Evolutionary conservation across 2,329 filamentous ascomycete species (phyloP).

Genomic region (Ceratocystis cubensis): DNA sequence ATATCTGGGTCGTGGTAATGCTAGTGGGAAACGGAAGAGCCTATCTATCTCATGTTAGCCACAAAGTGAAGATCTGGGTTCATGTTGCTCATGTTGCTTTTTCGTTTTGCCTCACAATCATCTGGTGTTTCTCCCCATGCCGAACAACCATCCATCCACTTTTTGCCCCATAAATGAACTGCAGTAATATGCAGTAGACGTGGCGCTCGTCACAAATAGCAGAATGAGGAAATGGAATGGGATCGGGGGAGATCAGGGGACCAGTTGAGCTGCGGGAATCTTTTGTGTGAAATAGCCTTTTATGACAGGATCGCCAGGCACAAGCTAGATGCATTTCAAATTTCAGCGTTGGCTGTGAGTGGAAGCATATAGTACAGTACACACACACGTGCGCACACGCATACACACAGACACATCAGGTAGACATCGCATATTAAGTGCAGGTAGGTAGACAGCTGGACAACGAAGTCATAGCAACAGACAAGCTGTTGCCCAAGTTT

Average conservation of each 20-base stretch:
- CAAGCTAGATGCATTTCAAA: not conserved
- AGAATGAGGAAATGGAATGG: not conserved
- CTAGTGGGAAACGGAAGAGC: not conserved
- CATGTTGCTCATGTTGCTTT: not conserved
- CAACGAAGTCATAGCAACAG: not conserved
- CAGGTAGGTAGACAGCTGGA: not conserved
- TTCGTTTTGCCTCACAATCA: not conserved
- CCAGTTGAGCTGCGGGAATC: not conserved
- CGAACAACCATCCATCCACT: not conserved
- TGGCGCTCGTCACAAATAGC: not conserved
- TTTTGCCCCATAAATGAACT: not conserved
- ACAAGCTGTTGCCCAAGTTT: not conserved
- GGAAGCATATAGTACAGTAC: not conserved
- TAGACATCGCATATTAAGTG: not conserved
- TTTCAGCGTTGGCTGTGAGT: not conserved
- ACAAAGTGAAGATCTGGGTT: not conserved
- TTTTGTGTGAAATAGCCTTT: not conserved
- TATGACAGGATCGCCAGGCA: conserved; percentile 8
- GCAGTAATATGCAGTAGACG: not conserved
- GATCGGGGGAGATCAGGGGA: not conserved
- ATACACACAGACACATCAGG: not conserved
- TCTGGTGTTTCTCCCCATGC: not conserved
- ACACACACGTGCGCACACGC: not conserved
- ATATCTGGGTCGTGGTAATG: not conserved
- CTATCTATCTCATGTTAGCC: not conserved